Evolutionary conservation across 2,329 filamentous ascomycete genomes (phyloP), one percentile per base, ranked within the genome.

Genomic region (Talaromyces sp.): DNA sequence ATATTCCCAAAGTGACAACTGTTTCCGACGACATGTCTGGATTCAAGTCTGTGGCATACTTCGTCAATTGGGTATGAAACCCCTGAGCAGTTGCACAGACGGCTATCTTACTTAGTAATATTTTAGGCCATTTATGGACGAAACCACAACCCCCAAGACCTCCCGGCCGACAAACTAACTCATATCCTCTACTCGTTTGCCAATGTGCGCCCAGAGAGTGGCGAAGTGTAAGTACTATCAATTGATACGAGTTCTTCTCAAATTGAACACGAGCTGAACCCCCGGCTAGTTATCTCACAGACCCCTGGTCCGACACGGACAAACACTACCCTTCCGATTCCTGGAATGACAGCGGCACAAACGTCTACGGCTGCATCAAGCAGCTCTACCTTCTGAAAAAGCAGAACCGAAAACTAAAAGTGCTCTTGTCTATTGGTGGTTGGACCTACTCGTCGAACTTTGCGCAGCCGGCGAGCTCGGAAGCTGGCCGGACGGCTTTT

Each of bases 141-240:
- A 61, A 89, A 92, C 69, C 89, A 94, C 72, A 83, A 86, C 14
- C 91, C 92, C 0, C 89, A 94, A 70, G 86, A 94, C 70, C 82
- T 96, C 2, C 90, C 90, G 0, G 87, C 83, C 2, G 84, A 92
- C 58, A 89, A 91, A 63, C 83, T 96, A 35, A 96, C 92, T 0
- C 92, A 97, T 70, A 76, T 96, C 8, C 84, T 96, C 17, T 96
- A 96, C 67, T 83, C 92, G 10, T 97, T 97, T 76, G 92, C 90
- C 69, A 94, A 96, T 72, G 85, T 96, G 61, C 84, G 86, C 1
- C 83, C 87, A 3, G 90, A 92, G 3, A 85, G 82, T 46, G 92
- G 92, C 57, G 90, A 94, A 77, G 90, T 93, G 78, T 89, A 80
- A 64, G 70, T 64, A n/a, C 52, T 29, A 29, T 29, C 11, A 35